phyloP scores from a whole-genome alignment of 371 early-diverging fungal species.

The Haplosporangium sp. region DNA sequence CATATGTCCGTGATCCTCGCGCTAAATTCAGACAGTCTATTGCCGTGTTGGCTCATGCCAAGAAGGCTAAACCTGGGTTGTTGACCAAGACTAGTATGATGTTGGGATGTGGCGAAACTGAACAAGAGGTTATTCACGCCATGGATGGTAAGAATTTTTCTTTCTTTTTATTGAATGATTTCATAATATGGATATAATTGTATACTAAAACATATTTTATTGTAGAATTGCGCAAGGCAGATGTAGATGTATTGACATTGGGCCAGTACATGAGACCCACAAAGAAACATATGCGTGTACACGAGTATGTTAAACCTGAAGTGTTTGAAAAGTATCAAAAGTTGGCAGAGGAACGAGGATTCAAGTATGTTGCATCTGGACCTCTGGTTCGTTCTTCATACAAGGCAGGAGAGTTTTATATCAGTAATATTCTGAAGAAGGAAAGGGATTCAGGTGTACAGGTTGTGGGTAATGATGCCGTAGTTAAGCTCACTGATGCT shows the following conservation, averaged over 20 bases:
- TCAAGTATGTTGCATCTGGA: conserved; percentile 95
- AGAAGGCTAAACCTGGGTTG: conserved; percentile 79
- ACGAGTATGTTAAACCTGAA: conserved; percentile 93
- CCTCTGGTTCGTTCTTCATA: conserved; percentile 96
- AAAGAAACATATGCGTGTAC: conserved; percentile 97
- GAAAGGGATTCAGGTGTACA: conserved; percentile 52
- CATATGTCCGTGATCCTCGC: conserved; percentile 94
- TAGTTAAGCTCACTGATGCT: conserved; percentile 51
- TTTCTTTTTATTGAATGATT: no score
- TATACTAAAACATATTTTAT: background rate
- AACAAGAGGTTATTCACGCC: conserved; percentile 91
- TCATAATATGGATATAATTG: no score
- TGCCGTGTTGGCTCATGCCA: conserved; percentile 89
- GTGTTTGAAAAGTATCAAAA: conserved; percentile 93
- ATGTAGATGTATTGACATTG: conserved; percentile 96
- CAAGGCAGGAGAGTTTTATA: conserved; percentile 98
- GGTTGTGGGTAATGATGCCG: conserved; percentile 49
- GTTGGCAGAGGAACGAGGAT: conserved; percentile 89
- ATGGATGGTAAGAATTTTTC: conserved; percentile 69
- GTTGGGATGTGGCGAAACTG: conserved; percentile 97
- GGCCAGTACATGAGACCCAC: conserved; percentile 99
- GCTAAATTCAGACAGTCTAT: conserved; percentile 95
- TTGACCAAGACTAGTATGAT: conserved; percentile 98
- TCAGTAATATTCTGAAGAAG: conserved; percentile 85
- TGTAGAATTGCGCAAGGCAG: conserved; percentile 79